Evolutionary conservation across 257 asterid species (phyloP).

Genomic region (Striga asiatica): DNA sequence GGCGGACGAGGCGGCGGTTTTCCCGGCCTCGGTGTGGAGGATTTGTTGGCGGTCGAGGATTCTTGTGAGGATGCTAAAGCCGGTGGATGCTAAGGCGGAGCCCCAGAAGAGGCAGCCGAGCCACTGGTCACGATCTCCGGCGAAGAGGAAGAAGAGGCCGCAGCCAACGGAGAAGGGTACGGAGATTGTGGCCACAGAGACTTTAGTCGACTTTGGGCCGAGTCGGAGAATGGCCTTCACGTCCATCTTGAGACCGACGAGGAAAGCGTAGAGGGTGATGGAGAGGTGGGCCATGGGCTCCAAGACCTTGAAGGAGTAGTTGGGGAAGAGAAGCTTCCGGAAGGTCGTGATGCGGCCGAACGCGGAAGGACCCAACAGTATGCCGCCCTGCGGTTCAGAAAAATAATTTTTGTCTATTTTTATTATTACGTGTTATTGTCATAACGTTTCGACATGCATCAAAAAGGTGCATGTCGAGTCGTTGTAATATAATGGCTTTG

Average conservation of each 20-base stretch:
- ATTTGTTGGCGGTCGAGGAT: slow-evolving; percentile 60
- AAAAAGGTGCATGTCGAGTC: too few relatives aligned
- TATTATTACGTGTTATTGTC: too few relatives aligned
- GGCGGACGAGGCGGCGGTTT: slow-evolving; percentile 47
- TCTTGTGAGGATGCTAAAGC: slow-evolving; percentile 42
- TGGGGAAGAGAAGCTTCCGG: slow-evolving; percentile 44
- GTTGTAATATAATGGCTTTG: too few relatives aligned
- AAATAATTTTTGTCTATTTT: background rate
- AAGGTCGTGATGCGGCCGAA: slow-evolving; percentile 35
- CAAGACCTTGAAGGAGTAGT: slow-evolving; percentile 38
- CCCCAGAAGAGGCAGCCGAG: slow-evolving; percentile 75
- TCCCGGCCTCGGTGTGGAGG: slow-evolving; percentile 64
- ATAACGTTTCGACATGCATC: too few relatives aligned
- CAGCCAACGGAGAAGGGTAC: slow-evolving; percentile 50
- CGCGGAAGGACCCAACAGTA: slow-evolving; percentile 65
- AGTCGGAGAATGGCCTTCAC: slow-evolving; percentile 34
- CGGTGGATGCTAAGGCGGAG: slow-evolving; percentile 52
- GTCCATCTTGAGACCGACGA: slow-evolving; percentile 69
- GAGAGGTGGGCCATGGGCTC: slow-evolving; percentile 89
- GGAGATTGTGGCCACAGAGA: slow-evolving; percentile 46
- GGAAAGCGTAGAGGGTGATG: slow-evolving; percentile 57
- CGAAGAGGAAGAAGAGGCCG: slow-evolving; percentile 28
- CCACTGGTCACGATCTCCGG: background rate
- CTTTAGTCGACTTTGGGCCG: slow-evolving; percentile 40
- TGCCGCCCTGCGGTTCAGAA: slow-evolving; percentile 67